Conservation (phyloP, 495 filamentous ascomycete genomes). For the Trichoderma gamsii region DNA sequence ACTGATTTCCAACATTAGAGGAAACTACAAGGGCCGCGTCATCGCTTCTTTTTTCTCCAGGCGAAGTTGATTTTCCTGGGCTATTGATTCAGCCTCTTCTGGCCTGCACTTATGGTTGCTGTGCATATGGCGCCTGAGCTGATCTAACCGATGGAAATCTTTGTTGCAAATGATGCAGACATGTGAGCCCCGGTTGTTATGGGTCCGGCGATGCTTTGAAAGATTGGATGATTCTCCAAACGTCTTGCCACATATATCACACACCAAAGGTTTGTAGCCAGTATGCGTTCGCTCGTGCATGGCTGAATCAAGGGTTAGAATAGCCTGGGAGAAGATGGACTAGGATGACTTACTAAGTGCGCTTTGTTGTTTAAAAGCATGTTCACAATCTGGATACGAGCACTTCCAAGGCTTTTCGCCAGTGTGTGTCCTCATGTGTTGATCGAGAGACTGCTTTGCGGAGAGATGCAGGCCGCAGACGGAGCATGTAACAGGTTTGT, state of each 20-base stretch:
- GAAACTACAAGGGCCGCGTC: no score
- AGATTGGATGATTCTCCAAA: constrained; percentile 54
- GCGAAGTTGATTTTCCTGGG: constrained; percentile 8
- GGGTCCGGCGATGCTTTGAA: constrained; percentile 46
- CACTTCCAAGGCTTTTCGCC: constrained; percentile 56
- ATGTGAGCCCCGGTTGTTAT: constrained; percentile 45
- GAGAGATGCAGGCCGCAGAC: constrained; percentile 52
- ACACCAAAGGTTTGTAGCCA: constrained; percentile 40
- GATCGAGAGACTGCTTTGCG: constrained; percentile 53
- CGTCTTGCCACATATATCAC: constrained; percentile 41
- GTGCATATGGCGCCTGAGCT: constrained; percentile 42
- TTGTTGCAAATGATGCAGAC: constrained; percentile 45
- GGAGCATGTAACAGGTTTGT: constrained; percentile 51
- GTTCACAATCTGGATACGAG: constrained; percentile 41
- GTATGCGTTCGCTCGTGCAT: constrained; percentile 53
- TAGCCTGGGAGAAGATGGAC: not conserved
- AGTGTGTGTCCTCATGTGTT: constrained; percentile 56
- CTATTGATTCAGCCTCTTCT: constrained; percentile 18
- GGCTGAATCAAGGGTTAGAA: constrained; percentile 28
- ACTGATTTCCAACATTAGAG: no score
- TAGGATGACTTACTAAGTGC: constrained; percentile 41
- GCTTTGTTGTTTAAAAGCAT: constrained; percentile 50
- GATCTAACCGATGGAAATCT: constrained; percentile 52
- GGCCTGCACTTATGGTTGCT: constrained; percentile 27
- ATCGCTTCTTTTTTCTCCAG: not conserved